Evolutionary conservation across 75 land plant genomes (phyloP), one percentile per base, ranked within the genome.

Genomic region (Picea sitchensis): DNA sequence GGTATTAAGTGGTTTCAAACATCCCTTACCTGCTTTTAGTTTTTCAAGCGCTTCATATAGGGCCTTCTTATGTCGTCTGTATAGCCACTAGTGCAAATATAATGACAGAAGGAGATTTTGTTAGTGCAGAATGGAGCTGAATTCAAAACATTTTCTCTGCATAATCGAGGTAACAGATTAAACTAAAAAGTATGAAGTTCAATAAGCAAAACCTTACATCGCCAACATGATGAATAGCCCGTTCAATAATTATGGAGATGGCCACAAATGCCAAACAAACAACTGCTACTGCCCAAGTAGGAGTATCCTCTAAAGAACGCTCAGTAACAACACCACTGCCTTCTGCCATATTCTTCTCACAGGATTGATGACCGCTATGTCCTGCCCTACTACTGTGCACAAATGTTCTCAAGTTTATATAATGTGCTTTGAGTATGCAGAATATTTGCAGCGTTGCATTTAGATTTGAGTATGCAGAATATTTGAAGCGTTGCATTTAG

Each of bases 281-380:
- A 18, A 74, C 68, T 5, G 92, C 92, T 4, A 92, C 83, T 1
- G 86, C 75, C 92, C 92, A 92, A 58, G 94, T 82, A 32, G 92
- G 90, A 14, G 90, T 90, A 62, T 82, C 84, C 78, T 88, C 89
- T 32, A 88, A 59, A 4, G 80, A 59, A 0, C 87, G 64, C 15
- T 83, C 89, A 18, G 26, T 26, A 80, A 84, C 7, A 57, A 30
- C 15, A n/a, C 79, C 15, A 79, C 82, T 5, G 89, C 89, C 89
- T 83, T 87, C 41, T 20, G 31, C 26, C 26, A 26, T 26, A 26
- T 26, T 26, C 26, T 26, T 26, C 26, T 26, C 26, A 26, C 26
- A 26, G 64, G 11, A 61, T 3, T 23, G 64, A 4, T 32, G 14
- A 11, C 32, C 14, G 3, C 15, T 65, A 26, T 26, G 26, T 26